Evolutionary conservation across 169 alveolate species (phyloP).

Genomic region (Plasmodium blacklocki): DNA sequence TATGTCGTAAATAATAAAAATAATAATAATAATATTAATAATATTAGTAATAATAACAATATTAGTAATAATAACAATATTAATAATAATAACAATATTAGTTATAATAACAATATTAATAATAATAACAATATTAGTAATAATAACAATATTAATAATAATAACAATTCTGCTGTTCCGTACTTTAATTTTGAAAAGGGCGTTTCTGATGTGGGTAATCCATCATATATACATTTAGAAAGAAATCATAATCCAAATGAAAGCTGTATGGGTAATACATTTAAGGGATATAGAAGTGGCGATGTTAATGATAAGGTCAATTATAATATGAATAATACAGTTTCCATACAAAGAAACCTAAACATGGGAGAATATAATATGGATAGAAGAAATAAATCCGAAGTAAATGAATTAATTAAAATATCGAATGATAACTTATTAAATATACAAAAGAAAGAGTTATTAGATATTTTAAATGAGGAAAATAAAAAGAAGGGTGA

Average conservation of each 20-base stretch:
- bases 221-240: too few species aligned
- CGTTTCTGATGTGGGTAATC: too few species aligned
- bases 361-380: not conserved
- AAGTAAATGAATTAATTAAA: conserved; percentile 17
- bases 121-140: too few species aligned
- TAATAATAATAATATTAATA: too few species aligned
- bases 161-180: too few species aligned
- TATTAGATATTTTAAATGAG: conserved; percentile 46
- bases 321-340: conserved; percentile 1
- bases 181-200: too few species aligned
- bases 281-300: not conserved
- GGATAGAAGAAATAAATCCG: conserved; percentile 5
- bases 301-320: conserved; percentile 12
- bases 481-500: not conserved
- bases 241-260: not conserved
- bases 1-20: too few species aligned
- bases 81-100: too few species aligned
- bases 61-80: too few species aligned
- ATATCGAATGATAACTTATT: conserved; percentile 41
- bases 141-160: too few species aligned
- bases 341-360: not conserved
- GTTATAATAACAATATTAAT: too few species aligned
- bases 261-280: not conserved
- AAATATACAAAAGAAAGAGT: conserved; percentile 45
- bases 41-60: too few species aligned